Evolutionary conservation across 176 grass and related monocot genomes (phyloP).

Genomic region (Carex cristatella): DNA sequence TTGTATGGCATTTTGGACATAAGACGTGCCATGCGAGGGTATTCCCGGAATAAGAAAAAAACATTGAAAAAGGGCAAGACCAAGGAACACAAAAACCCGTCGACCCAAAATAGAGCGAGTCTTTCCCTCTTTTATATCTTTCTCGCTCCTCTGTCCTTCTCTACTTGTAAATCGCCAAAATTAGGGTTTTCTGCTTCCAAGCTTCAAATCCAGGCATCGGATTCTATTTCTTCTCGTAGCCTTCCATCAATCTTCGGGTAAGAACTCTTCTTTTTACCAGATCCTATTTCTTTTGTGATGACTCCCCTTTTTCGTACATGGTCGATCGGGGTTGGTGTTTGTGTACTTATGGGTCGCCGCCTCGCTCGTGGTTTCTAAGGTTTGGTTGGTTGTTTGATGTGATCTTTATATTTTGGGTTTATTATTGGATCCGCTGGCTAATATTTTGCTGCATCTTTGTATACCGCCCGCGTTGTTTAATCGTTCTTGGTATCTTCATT

Average conservation of each 20-base stretch:
- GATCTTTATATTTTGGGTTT: background rate
- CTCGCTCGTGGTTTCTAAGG: background rate
- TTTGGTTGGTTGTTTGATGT: constrained; percentile 4
- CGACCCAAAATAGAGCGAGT: constrained; percentile 9
- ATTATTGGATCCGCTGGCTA: background rate
- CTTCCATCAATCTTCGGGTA: constrained; percentile 10
- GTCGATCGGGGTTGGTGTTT: background rate
- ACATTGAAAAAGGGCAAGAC: background rate
- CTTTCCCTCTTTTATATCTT: background rate
- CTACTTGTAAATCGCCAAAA: constrained; percentile 19
- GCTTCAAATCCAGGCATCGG: background rate
- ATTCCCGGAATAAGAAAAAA: constrained; percentile 12
- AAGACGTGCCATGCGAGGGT: background rate
- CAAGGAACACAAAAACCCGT: background rate
- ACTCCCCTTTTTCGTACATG: background rate
- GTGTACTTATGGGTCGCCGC: background rate
- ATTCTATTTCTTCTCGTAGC: constrained; percentile 2
- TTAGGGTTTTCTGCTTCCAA: constrained; percentile 14
- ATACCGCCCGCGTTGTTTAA: background rate
- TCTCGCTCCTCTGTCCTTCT: constrained; percentile 15
- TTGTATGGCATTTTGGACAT: constrained; percentile 14
- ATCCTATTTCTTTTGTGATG: constrained; percentile 1
- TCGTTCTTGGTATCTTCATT: background rate
- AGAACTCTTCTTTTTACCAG: background rate
- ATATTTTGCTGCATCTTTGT: background rate